Conservation (phyloP, 768 basidiomycete species). For the Boletus sp. region DNA sequence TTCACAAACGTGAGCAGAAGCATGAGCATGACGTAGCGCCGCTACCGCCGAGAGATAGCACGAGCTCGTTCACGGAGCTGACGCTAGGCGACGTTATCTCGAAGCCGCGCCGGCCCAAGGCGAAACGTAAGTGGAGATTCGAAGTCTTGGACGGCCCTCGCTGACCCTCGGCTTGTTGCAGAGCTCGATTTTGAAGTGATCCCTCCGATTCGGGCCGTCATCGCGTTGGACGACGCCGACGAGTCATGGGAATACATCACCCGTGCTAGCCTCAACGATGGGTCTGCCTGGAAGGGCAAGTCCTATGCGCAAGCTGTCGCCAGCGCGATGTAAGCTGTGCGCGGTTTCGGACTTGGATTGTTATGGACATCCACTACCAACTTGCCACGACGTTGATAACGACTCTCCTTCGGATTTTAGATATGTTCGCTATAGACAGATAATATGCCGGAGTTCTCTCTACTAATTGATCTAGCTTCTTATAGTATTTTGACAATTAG, state of each 20-base stretch:
- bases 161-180: slow-evolving; percentile 5
- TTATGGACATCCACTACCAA: slow-evolving; percentile 2
- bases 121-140: slow-evolving; percentile 20
- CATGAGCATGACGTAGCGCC: too few species aligned
- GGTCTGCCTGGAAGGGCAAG: slow-evolving; percentile 30
- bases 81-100: slow-evolving; percentile 31
- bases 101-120: slow-evolving; percentile 21
- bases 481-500: slow-evolving; percentile 8
- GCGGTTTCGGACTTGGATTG: neutral
- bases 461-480: slow-evolving; percentile 16
- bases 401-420: slow-evolving; percentile 17
- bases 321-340: slow-evolving; percentile 19
- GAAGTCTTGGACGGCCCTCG: neutral
- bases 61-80: slow-evolving; percentile 16
- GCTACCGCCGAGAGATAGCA: slow-evolving; percentile 2
- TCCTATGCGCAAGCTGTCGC: slow-evolving; percentile 32
- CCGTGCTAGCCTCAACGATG: slow-evolving; percentile 27
- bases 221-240: slow-evolving; percentile 31
- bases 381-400: slow-evolving; percentile 11
- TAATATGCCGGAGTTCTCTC: neutral
- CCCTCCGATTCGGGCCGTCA: slow-evolving; percentile 31
- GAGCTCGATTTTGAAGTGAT: slow-evolving; percentile 31
- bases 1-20: neutral
- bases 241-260: slow-evolving; percentile 35
- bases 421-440: slow-evolving; percentile 14